Evolutionary conservation across 345 rosid genomes (phyloP).

Genomic region (Citrus medica): DNA sequence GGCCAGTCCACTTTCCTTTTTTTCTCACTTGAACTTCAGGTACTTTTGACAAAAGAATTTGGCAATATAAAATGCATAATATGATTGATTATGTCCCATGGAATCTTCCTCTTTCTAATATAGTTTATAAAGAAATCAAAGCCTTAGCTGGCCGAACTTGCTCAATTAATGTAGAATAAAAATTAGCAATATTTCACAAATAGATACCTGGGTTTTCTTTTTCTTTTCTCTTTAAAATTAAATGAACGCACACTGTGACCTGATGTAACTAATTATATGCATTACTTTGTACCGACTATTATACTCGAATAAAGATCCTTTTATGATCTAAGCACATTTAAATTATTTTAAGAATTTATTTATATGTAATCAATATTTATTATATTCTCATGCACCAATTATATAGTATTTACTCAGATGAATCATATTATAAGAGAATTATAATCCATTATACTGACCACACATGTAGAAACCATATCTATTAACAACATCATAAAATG

Average conservation of each 20-base stretch:
- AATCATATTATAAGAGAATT: neutral
- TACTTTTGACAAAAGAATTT: neutral
- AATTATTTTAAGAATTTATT: too few relatives aligned
- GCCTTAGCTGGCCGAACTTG: neutral
- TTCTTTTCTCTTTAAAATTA: neutral
- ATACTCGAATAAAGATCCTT: too few relatives aligned
- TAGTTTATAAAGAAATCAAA: neutral
- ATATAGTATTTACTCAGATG: too few relatives aligned
- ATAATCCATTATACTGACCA: neutral
- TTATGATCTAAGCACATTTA: too few relatives aligned
- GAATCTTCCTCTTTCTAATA: neutral
- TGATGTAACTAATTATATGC: neutral
- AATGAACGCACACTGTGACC: neutral
- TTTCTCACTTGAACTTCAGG: neutral
- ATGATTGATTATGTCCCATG: neutral
- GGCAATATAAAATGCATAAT: neutral
- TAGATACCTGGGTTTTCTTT: neutral
- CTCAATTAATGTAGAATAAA: neutral
- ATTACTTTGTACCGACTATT: neutral
- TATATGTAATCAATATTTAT: too few relatives aligned
- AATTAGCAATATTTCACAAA: neutral
- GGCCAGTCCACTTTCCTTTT: neutral
- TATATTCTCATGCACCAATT: too few relatives aligned
- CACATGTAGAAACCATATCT: neutral
- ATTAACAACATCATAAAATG: neutral